Conservation (phyloP, 2,329 filamentous ascomycete species). For the Ophiostoma himal-ulmi region DNA sequence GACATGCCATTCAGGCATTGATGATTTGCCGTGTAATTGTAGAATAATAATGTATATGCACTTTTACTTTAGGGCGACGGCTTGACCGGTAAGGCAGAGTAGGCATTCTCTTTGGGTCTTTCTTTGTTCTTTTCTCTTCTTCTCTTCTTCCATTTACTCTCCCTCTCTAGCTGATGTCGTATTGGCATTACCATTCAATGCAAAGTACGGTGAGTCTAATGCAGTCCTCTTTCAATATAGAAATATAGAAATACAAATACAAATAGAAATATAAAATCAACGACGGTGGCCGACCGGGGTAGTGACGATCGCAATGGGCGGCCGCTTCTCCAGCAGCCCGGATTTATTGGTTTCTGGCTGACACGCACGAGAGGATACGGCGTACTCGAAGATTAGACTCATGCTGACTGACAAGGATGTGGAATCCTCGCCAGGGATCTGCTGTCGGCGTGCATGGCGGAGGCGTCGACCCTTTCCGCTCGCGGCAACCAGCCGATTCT, state of each 20-base stretch:
- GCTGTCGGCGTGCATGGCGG: not conserved
- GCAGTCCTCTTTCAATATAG: no score
- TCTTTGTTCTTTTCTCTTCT: not conserved
- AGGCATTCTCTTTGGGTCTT: not conserved
- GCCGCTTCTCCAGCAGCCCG: not conserved
- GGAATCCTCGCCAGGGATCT: no score
- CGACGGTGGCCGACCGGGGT: not conserved
- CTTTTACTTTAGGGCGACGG: not conserved
- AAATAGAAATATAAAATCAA: not conserved
- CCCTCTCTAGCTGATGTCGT: not conserved
- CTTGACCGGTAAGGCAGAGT: not conserved
- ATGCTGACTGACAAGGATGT: not conserved
- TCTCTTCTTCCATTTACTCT: not conserved
- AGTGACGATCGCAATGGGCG: conserved; percentile 3
- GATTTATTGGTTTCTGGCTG: not conserved
- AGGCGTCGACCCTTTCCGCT: not conserved
- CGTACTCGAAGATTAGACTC: not conserved
- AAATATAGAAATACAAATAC: not conserved
- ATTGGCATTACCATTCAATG: not conserved
- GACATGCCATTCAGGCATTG: not conserved
- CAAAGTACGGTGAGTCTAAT: not conserved
- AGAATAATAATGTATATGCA: not conserved
- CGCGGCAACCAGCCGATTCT: conserved; percentile 12
- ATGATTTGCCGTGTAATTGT: not conserved
- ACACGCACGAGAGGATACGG: no score